Conservation (phyloP, 768 basidiomycete species). For the Auricularia sp. region DNA sequence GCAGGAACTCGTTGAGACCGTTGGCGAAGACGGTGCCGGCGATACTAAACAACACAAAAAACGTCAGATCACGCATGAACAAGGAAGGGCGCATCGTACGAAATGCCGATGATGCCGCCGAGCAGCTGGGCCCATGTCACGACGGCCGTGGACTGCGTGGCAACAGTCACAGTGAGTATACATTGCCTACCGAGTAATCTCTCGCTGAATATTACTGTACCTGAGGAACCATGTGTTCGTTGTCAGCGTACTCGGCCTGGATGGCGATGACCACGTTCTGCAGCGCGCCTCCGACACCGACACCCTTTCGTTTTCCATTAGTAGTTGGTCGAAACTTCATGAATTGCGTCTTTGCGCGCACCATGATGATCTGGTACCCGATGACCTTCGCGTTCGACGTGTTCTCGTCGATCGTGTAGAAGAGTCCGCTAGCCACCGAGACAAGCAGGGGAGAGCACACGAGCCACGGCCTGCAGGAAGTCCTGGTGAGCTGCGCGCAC, state of each 20-base stretch:
- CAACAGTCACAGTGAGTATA: too few relatives aligned
- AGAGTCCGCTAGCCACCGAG: constrained; percentile 24
- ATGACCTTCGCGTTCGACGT: constrained; percentile 17
- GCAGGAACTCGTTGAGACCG: constrained; percentile 20
- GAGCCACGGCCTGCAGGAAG: constrained; percentile 18
- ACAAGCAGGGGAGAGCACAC: constrained; percentile 22
- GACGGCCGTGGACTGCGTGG: constrained; percentile 22
- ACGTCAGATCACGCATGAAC: constrained; percentile 2
- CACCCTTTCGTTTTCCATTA: constrained; percentile 6
- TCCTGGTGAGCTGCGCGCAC: not conserved
- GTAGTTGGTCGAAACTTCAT: too few relatives aligned
- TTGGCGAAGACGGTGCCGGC: constrained; percentile 14
- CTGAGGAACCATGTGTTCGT: constrained; percentile 17
- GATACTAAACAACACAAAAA: constrained; percentile 1
- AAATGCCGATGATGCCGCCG: constrained; percentile 18
- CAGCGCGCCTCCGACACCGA: constrained; percentile 21
- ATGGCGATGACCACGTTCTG: constrained; percentile 27
- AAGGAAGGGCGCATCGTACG: constrained; percentile 5
- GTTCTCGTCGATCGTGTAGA: constrained; percentile 22
- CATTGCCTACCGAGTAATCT: too few relatives aligned
- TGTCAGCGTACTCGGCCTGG: constrained; percentile 25
- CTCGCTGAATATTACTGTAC: too few relatives aligned
- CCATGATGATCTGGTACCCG: constrained; percentile 26
- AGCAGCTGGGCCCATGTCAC: constrained; percentile 22
- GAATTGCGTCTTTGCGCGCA: not conserved